These are phyloP conservation scores for Penicillium sp. DNA, from an alignment of 2,329 filamentous ascomycete genomes.

Conservation along the genomic window DNA sequence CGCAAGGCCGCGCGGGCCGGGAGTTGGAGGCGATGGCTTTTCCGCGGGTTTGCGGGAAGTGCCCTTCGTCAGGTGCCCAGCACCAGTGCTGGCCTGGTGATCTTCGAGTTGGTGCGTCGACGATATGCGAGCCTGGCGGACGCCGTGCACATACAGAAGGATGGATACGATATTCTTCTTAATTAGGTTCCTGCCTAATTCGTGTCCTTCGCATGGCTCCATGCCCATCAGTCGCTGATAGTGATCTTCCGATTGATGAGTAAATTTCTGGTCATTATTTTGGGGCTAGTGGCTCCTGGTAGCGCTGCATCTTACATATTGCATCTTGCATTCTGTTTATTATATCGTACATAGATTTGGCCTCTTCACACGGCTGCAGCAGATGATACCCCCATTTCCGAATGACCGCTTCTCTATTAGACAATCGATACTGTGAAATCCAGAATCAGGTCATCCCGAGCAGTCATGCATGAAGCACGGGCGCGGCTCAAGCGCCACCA, in stretches of 20 bases:
- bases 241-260: not conserved
- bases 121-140: constrained; percentile 62
- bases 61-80: constrained; percentile 65
- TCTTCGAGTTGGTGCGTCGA: constrained; percentile 65
- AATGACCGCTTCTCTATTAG: no score
- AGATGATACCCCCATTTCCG: constrained; percentile 1
- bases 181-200: constrained; percentile 36
- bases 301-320: not conserved
- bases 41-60: constrained; percentile 58
- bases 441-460: not conserved
- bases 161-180: constrained; percentile 65
- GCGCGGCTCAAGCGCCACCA: constrained; percentile 4
- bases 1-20: constrained; percentile 55
- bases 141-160: constrained; percentile 58
- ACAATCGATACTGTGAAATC: not conserved
- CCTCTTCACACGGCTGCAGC: constrained; percentile 1
- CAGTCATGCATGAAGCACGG: constrained; percentile 5
- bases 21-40: constrained; percentile 61
- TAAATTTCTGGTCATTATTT: not conserved
- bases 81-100: constrained; percentile 66
- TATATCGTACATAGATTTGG: constrained; percentile 1
- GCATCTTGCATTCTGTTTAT: not conserved
- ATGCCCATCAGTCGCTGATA: not conserved
- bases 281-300: not conserved
- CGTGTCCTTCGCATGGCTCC: not conserved